Conservation (phyloP, 768 basidiomycete species). For the Boletus pseudo-olivaceus region DNA sequence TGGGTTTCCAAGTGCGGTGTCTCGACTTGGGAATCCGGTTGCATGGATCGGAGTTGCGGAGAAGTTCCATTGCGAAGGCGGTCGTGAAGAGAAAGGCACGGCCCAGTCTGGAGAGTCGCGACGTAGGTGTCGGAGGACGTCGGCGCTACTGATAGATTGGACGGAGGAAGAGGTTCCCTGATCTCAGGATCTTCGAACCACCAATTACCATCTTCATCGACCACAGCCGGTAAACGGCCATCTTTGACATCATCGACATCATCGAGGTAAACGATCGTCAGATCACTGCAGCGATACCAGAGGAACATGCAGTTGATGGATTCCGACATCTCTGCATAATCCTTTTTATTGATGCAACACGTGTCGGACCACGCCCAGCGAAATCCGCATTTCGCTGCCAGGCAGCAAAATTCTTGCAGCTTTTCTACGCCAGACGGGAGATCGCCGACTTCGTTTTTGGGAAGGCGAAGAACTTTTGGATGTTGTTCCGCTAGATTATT, state of each 20-base stretch:
- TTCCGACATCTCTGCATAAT: constrained; percentile 24
- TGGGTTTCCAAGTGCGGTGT: constrained; percentile 5
- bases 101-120: not conserved
- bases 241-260: constrained; percentile 24
- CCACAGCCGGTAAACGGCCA: constrained; percentile 10
- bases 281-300: constrained; percentile 25
- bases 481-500: not conserved
- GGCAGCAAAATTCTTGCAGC: constrained; percentile 30
- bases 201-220: not conserved
- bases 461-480: not conserved
- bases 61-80: not conserved
- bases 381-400: constrained; percentile 26
- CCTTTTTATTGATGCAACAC: constrained; percentile 26
- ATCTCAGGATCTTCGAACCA: constrained; percentile 23
- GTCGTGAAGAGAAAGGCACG: constrained; percentile 8
- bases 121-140: constrained; percentile 1
- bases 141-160: not conserved
- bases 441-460: not conserved
- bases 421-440: constrained; percentile 11
- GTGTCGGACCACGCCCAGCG: constrained; percentile 33
- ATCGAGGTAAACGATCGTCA: constrained; percentile 29
- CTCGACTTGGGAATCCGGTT: constrained; percentile 24
- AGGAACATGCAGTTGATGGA: constrained; percentile 31
- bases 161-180: constrained; percentile 5
- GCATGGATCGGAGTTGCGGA: constrained; percentile 6